Evolutionary conservation across 1,284 basidiomycete species (phyloP), one percentile per base, ranked within the genome.

Genomic region (Peniophora sp.): DNA sequence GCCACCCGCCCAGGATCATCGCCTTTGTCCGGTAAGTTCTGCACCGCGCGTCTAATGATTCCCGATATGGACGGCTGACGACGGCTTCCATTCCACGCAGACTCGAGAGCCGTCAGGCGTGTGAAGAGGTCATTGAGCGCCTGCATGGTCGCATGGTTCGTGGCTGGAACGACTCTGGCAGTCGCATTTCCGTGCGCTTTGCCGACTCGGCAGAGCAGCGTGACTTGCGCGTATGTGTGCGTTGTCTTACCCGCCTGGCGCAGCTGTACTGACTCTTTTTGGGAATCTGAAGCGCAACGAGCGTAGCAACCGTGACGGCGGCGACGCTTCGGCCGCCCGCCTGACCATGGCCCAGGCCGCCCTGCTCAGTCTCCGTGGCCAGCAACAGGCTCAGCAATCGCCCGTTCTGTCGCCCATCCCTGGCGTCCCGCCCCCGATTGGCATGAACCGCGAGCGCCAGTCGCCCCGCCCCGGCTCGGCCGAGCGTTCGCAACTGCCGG

Each of bases 271-370:
- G 27, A 32, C 27, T 6, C n/a, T 32, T 32, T 32, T 32, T 52
- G 22, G 35, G 8, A 17, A 19, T n/a, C 24, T 25, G 24, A 32
- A 69, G 69, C 63, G 68, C 8, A 59, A 57, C 24, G 69, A 70
- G 53, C 61, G 79, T 6, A 57, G 68, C 17, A 58, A 63, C 6
- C 74, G 73, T 50, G 83, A 80, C 47, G 12, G 6, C 12, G 81
- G 71, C 9, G 85, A 84, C 24, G 69, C 72, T 45, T 79, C 81
- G 3, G 78, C 83, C 5, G 72, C 74, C 10, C 74, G 81, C 16
- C 63, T 89, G 32, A 86, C 85, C 8, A 87, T 89, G 59, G 85
- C 85, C 1, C 85, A 87, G 57, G 85, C 85, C 2, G 77, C 85
- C 0, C 63, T 89, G 16, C 74, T 89, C 48, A 89, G 87, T 61